These are phyloP conservation scores for Leptographium flavum DNA, from an alignment of 2,329 filamentous ascomycete species.

Conservation along the genomic window DNA sequence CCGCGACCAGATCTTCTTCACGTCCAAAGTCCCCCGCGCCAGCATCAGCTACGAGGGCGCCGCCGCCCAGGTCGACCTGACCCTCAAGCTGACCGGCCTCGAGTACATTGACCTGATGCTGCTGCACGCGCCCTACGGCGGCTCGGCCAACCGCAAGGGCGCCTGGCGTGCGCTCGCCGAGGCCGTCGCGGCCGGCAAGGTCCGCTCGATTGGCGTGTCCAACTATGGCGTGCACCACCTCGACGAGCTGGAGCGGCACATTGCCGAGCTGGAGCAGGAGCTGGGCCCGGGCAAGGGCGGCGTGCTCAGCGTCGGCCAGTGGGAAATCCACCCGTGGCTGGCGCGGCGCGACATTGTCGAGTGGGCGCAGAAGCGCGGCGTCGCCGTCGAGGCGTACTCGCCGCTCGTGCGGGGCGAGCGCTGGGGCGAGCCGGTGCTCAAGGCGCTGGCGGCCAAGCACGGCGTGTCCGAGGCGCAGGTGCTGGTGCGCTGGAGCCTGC, in stretches of 20 bases:
- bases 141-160: constrained; percentile 37
- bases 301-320: constrained; percentile 70
- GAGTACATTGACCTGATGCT: constrained; percentile 55
- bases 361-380: constrained; percentile 54
- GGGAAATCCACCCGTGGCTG: constrained; percentile 84
- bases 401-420: constrained; percentile 54
- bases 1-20: constrained; percentile 43
- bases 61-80: constrained; percentile 47
- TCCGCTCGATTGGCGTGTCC: constrained; percentile 48
- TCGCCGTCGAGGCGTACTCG: constrained; percentile 50
- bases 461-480: constrained; percentile 63
- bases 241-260: constrained; percentile 41
- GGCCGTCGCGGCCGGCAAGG: constrained; percentile 44
- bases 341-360: constrained; percentile 61
- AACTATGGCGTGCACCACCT: constrained; percentile 53
- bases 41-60: constrained; percentile 44
- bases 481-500: constrained; percentile 66
- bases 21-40: constrained; percentile 38
- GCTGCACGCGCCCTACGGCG: constrained; percentile 47
- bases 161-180: constrained; percentile 52
- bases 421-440: constrained; percentile 52
- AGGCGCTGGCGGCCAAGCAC: constrained; percentile 55
- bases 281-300: constrained; percentile 53
- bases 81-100: constrained; percentile 45
- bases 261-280: constrained; percentile 45